Evolutionary conservation across 139 green algal species (phyloP), one percentile per base, ranked within the genome.

Genomic region (Pycnococcus provasolii): DNA sequence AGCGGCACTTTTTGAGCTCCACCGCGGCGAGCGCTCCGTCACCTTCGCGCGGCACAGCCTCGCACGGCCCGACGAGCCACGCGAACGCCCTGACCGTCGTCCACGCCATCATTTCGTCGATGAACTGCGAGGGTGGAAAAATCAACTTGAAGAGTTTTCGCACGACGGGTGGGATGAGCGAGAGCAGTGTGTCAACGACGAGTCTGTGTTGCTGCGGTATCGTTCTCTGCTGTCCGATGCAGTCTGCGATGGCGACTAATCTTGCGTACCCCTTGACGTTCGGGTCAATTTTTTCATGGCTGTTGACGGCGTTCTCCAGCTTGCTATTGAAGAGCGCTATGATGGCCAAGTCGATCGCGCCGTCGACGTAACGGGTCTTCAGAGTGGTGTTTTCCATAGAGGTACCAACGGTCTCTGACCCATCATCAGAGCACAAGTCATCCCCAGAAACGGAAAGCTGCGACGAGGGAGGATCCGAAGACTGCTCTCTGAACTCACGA

Each of bases 51-150:
- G 62, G 62, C 26, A 68, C 47, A 42, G 46, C 48, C 44, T 71
- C 65, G 65, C 53, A 71, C 52, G 65, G 65, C n/a, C 65, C 65
- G 53, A 71, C 65, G 37, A 71, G 41, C 65, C 65, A 71, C 53
- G 53, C 53, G 65, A 71, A 71, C 39, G 45, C 53, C 41, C 63
- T 40, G 46, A 59, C 41, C 40, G 65, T 71, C 2, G 63, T 48
- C 11, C 39, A 15, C 43, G 53, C 53, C n/a, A 64, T 71, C 65
- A 71, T 64, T 44, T 71, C 53, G 41, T 63, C 65, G 1, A 64
- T 53, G 53, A 52, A 71, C 26, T 9, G 41, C 42, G 37, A 64
- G 48, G n/a, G 8, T 11, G 62, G 62, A 8, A 50, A 8, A 11
- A 68, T 68, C 2, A 68, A 7, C 62, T 68, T 68, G 45, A 68